phyloP scores from a whole-genome alignment of 805 yeast species.

The Candida andamanensis region DNA sequence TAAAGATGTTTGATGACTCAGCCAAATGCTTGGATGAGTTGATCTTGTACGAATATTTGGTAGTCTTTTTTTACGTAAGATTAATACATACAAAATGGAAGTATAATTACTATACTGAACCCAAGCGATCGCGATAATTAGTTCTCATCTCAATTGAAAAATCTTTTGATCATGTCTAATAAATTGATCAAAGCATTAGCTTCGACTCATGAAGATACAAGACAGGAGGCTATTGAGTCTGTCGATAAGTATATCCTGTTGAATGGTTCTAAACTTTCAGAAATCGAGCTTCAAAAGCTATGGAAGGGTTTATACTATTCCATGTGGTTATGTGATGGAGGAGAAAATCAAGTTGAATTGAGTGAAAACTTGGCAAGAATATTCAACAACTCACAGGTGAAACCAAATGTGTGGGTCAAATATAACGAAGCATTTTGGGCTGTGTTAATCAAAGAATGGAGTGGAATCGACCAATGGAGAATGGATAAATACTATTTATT shows the following conservation, averaged over 20 bases:
- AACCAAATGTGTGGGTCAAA: conserved; percentile 12
- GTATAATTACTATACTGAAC: too few relatives aligned
- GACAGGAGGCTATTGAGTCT: conserved; percentile 44
- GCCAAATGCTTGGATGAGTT: neutral
- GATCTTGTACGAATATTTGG: too few relatives aligned
- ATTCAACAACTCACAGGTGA: conserved; percentile 41
- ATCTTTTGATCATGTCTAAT: too few relatives aligned
- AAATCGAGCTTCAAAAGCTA: conserved; percentile 66
- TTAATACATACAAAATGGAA: too few relatives aligned
- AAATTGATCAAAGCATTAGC: conserved; percentile 77
- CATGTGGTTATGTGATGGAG: conserved; percentile 96
- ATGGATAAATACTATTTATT: conserved; percentile 81
- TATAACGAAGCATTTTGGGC: conserved; percentile 79
- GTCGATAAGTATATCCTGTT: conserved; percentile 8
- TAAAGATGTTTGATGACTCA: conserved; percentile 39
- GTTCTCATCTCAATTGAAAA: too few relatives aligned
- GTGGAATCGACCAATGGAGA: conserved; percentile 75
- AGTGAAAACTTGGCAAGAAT: conserved; percentile 67
- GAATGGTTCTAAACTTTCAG: conserved; percentile 41
- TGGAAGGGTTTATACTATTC: conserved; percentile 96
- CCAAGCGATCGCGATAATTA: too few relatives aligned
- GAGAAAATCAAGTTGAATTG: conserved; percentile 82
- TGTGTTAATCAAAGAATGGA: conserved; percentile 78
- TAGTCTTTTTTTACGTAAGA: too few relatives aligned
- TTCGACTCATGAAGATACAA: conserved; percentile 69